phyloP scores from a whole-genome alignment of 306 rosid species.

The Malus fusca region DNA sequence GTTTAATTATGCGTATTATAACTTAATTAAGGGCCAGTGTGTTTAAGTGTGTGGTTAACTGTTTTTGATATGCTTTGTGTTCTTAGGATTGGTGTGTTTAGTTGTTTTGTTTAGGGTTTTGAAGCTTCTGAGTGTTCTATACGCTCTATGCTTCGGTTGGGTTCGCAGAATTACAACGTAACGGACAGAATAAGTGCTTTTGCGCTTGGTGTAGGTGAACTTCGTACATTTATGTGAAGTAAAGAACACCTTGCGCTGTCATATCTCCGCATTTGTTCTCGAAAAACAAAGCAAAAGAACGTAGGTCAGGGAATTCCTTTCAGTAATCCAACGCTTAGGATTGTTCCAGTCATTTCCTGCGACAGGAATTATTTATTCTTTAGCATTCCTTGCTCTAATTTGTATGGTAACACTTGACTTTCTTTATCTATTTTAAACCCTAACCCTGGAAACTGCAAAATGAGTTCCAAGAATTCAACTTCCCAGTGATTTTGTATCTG shows the following conservation, averaged over 20 bases:
- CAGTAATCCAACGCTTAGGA: background rate
- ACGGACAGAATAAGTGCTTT: background rate
- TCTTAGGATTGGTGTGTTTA: background rate
- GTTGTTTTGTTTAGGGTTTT: constrained; percentile 4
- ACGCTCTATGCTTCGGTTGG: background rate
- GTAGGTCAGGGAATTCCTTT: background rate
- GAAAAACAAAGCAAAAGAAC: background rate
- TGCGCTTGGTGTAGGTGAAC: background rate
- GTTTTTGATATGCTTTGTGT: background rate
- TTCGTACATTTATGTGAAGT: background rate
- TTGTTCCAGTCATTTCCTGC: background rate
- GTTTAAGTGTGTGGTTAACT: background rate
- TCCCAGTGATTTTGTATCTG: background rate
- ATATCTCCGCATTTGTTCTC: background rate
- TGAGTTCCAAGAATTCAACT: background rate
- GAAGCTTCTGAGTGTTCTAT: background rate
- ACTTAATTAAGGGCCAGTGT: background rate
- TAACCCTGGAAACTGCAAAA: background rate
- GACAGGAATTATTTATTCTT: background rate
- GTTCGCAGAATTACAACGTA: background rate
- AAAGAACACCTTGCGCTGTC: background rate
- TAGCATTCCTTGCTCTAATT: background rate
- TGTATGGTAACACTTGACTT: background rate
- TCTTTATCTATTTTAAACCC: background rate
- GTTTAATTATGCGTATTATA: background rate